Percentiles rank a stretch among this genome's conserved stretches.
Evolutionary conservation across 208 protist species (phyloP).

Genomic region (Leishmania lainsoni): DNA sequence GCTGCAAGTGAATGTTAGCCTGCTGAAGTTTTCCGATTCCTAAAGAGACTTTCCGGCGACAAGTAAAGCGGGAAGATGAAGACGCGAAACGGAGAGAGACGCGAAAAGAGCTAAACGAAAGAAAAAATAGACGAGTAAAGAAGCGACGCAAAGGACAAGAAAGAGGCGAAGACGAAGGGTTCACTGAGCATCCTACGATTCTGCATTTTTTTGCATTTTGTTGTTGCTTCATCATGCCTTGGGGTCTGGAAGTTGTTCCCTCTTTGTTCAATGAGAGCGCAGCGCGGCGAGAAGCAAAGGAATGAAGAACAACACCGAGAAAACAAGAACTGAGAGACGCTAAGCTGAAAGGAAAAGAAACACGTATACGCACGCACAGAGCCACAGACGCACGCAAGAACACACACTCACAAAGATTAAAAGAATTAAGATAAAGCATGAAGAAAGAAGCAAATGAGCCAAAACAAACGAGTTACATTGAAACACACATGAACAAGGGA

Average conservation of each 20-base stretch:
- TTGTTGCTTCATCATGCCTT: background rate
- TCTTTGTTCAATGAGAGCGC: background rate
- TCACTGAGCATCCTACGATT: background rate
- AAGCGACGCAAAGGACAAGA: background rate
- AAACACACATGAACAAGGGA: constrained; percentile 8
- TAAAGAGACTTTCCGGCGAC: background rate
- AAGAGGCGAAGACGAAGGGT: background rate
- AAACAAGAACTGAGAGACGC: background rate
- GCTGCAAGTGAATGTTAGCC: background rate
- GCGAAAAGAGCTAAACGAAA: constrained; percentile 15
- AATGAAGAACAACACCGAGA: background rate
- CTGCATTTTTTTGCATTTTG: background rate
- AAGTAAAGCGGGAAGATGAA: background rate
- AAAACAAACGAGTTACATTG: constrained; percentile 2
- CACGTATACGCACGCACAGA: background rate
- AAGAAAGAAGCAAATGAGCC: background rate
- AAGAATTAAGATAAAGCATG: background rate
- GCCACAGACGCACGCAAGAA: background rate
- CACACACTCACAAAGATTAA: background rate
- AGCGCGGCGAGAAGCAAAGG: background rate
- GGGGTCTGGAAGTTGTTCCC: no score
- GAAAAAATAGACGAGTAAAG: background rate
- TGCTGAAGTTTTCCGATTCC: background rate
- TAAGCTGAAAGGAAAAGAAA: constrained; percentile 4
- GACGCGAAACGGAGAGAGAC: background rate